Percentiles rank a stretch among this genome's conserved stretches.
phyloP scores from a whole-genome alignment of 257 asterid genomes.

The Craterostigma plantagineum region DNA sequence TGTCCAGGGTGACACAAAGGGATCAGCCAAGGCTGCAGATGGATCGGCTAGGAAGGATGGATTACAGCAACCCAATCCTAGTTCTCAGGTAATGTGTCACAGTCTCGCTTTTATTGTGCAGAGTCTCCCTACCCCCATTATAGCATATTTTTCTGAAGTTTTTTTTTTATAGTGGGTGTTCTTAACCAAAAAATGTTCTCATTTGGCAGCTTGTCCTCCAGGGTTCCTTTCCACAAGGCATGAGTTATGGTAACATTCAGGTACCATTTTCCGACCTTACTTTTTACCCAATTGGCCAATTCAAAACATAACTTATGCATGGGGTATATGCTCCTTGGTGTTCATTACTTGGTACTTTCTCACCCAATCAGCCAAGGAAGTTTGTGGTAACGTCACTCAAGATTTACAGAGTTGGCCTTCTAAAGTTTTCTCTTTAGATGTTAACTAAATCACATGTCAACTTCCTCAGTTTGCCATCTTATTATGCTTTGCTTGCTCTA shows the following conservation, averaged over 20 bases:
- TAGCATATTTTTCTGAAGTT: neutral
- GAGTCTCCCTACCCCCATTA: too few species aligned
- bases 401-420: too few species aligned
- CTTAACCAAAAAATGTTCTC: neutral
- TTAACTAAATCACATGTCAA: too few species aligned
- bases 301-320: neutral
- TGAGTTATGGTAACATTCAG: slow-evolving; percentile 56
- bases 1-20: slow-evolving; percentile 73
- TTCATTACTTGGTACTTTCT: neutral
- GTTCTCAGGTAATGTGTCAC: neutral
- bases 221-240: slow-evolving; percentile 65
- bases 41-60: slow-evolving; percentile 63
- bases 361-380: neutral
- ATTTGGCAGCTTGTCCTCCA: slow-evolving; percentile 40
- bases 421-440: too few species aligned
- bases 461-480: too few species aligned
- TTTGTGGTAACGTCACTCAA: too few species aligned
- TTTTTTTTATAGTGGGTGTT: neutral
- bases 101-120: neutral
- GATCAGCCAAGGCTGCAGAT: slow-evolving; percentile 49
- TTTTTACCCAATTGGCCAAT: slow-evolving; percentile 4
- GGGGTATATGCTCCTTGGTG: neutral
- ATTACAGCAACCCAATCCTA: slow-evolving; percentile 15
- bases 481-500: too few species aligned
- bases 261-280: slow-evolving; percentile 13